Percentiles rank a stretch among this genome's conserved stretches.
Evolutionary conservation across 805 yeast genomes (phyloP).

Genomic region (Wickerhamiella australiensis): DNA sequence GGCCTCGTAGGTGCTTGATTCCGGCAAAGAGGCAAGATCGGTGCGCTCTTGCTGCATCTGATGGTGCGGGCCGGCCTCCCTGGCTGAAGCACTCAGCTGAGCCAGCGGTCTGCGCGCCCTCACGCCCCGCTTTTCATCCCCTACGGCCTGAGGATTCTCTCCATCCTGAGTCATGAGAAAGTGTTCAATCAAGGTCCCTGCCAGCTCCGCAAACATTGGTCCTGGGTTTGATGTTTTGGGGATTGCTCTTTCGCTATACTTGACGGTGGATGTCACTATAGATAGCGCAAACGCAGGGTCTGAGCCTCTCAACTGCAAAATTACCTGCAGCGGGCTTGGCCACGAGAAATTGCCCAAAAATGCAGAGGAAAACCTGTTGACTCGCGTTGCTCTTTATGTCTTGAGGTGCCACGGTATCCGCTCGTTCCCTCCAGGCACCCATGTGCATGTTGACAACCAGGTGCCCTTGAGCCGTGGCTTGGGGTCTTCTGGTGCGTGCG

Average conservation of each 20-base stretch:
- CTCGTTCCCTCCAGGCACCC: constrained; percentile 74
- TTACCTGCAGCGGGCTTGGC: constrained; percentile 69
- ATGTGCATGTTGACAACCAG: constrained; percentile 70
- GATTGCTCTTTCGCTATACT: constrained; percentile 64
- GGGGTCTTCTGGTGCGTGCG: constrained; percentile 97
- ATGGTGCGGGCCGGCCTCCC: too few species aligned
- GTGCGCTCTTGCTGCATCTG: too few species aligned
- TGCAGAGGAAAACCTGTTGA: constrained; percentile 72
- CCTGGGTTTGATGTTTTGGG: constrained; percentile 98
- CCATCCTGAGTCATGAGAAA: constrained; percentile 16
- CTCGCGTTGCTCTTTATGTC: constrained; percentile 86
- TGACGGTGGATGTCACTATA: constrained; percentile 56
- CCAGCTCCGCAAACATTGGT: constrained; percentile 95
- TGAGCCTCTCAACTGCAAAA: constrained; percentile 46
- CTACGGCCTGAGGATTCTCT: not conserved
- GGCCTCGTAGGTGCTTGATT: not conserved
- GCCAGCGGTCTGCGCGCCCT: constrained; percentile 2
- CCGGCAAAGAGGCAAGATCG: not conserved
- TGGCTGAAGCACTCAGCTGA: not conserved
- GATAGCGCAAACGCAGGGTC: constrained; percentile 37
- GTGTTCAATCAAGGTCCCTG: constrained; percentile 44
- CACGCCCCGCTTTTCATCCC: not conserved
- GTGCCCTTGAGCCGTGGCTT: constrained; percentile 94
- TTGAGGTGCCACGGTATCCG: constrained; percentile 69
- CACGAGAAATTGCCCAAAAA: constrained; percentile 65